Percentiles rank a stretch among this genome's conserved stretches.
phyloP scores from a whole-genome alignment of 306 rosid genomes.

The barrel medic (Medicago truncatula) region MtrunA17r5.0-ANR NC_053046.1:36333501-36334000 shows the following conservation, averaged over 20 bases:
- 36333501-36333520: not conserved
- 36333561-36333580: not conserved
- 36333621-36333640: not conserved
- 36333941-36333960: too few species aligned
- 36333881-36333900: slow-evolving; percentile 14
- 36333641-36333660: not conserved
- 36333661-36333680: not conserved
- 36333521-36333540: not conserved
- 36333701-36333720: slow-evolving; percentile 18
- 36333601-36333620: slow-evolving; percentile 8
- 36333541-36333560: not conserved
- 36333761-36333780: too few species aligned
- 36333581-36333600: slow-evolving; percentile 14
- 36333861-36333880: not conserved
- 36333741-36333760: too few species aligned
- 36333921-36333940: too few species aligned
- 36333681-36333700: slow-evolving; percentile 9
- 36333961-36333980: too few species aligned
- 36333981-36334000: too few species aligned
- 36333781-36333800: too few species aligned
- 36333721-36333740: too few species aligned
- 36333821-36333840: slow-evolving; percentile 10
- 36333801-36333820: not conserved
- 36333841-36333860: not conserved
- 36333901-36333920: slow-evolving; percentile 3